Conservation (phyloP, 345 rosid species). For the Eucalyptus curtisii region DNA sequence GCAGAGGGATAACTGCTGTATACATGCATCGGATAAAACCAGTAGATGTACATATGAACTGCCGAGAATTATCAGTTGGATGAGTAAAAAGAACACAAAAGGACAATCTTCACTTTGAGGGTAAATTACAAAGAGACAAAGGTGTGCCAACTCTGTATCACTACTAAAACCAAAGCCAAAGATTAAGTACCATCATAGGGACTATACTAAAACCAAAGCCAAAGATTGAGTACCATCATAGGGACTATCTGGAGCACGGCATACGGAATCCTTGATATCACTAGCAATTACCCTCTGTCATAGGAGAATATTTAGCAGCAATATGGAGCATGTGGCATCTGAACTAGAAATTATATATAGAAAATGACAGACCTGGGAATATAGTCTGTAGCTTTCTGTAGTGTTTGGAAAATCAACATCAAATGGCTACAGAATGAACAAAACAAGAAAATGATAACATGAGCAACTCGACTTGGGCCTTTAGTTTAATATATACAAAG, state of each 20-base stretch:
- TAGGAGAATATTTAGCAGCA: slow-evolving; percentile 8
- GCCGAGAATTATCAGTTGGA: background rate
- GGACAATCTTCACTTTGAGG: background rate
- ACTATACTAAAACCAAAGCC: slow-evolving; percentile 18
- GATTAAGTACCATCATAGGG: slow-evolving; percentile 70
- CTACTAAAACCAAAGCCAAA: background rate
- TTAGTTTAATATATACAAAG: background rate
- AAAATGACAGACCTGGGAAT: slow-evolving; percentile 60
- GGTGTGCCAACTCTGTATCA: background rate
- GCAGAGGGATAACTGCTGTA: background rate
- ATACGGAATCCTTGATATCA: slow-evolving; percentile 95
- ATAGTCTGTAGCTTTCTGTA: slow-evolving; percentile 85
- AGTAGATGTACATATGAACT: background rate
- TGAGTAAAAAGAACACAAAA: background rate
- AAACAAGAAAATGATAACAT: background rate
- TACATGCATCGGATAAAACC: background rate
- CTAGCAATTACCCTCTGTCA: slow-evolving; percentile 84
- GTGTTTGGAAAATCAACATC: slow-evolving; percentile 78
- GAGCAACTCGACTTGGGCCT: background rate
- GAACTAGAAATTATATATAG: background rate
- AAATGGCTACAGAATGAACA: background rate
- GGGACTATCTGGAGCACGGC: slow-evolving; percentile 96
- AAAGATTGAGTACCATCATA: slow-evolving; percentile 57
- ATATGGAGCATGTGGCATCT: background rate
- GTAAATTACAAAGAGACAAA: background rate